These are phyloP conservation scores for Russula virescens DNA, from an alignment of 768 basidiomycete genomes.

Conservation along the genomic window DNA sequence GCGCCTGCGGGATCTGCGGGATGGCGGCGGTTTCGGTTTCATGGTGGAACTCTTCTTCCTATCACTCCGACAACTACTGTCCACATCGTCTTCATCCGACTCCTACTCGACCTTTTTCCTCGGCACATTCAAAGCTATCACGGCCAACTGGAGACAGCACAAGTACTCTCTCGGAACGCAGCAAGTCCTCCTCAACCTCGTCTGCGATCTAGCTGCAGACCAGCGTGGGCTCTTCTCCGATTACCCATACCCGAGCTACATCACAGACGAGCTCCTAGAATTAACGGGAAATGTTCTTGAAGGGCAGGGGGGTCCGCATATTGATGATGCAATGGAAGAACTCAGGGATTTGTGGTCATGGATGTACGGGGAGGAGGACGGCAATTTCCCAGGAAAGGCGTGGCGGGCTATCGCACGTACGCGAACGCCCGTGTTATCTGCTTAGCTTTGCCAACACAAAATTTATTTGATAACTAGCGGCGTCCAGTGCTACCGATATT, in stretches of 20 bases:
- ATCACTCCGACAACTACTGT: not conserved
- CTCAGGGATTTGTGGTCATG: not conserved
- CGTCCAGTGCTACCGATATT: not conserved
- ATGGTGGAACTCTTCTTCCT: not conserved
- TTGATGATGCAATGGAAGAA: not conserved
- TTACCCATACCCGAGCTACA: not conserved
- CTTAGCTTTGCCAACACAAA: not conserved
- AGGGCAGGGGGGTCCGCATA: not conserved
- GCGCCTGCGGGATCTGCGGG: not conserved
- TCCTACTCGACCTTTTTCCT: not conserved
- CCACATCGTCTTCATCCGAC: not conserved
- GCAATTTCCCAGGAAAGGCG: not conserved
- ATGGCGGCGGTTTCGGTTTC: not conserved
- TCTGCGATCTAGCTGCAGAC: not conserved
- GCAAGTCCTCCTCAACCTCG: not conserved
- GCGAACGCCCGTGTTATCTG: not conserved
- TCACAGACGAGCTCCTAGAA: not conserved
- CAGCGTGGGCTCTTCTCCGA: not conserved
- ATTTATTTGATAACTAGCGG: not conserved
- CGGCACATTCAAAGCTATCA: not conserved
- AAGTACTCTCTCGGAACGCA: not conserved
- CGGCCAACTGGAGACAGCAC: not conserved
- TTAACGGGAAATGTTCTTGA: not conserved
- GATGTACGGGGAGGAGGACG: not conserved
- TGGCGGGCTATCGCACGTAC: not conserved